Evolutionary conservation across 345 rosid species (phyloP).

Genomic region (Brassica juncea): DNA sequence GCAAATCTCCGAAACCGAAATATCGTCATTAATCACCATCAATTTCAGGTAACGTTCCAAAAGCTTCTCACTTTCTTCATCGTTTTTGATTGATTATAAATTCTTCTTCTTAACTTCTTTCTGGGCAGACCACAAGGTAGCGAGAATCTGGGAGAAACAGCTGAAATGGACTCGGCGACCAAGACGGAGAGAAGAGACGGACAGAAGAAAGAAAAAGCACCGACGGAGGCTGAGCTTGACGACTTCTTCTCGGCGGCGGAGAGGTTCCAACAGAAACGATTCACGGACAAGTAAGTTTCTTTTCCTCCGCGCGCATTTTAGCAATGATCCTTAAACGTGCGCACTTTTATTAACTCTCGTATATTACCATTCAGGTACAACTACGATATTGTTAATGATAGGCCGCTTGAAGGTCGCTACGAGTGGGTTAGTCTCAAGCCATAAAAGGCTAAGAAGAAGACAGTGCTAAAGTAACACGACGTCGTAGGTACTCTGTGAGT

Average conservation of each 20-base stretch:
- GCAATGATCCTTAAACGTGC: not conserved
- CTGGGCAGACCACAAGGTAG: constrained; percentile 9
- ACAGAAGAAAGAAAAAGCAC: constrained; percentile 6
- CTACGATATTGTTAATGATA: constrained; percentile 61
- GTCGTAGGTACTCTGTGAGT: not conserved
- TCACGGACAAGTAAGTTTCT: constrained; percentile 51
- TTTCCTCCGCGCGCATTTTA: not conserved
- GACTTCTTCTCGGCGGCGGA: constrained; percentile 50
- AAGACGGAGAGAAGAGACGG: constrained; percentile 14
- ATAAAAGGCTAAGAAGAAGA: not conserved
- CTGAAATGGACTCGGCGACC: constrained; percentile 35
- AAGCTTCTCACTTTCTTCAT: not conserved
- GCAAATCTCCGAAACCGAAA: constrained; percentile 35
- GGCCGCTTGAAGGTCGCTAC: constrained; percentile 54
- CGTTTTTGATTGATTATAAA: not conserved
- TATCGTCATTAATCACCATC: constrained; percentile 29
- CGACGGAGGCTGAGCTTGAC: constrained; percentile 51
- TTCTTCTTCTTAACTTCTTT: not conserved
- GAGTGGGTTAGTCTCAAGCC: not conserved
- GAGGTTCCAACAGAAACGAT: constrained; percentile 47
- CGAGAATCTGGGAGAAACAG: constrained; percentile 29
- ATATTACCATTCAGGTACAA: constrained; percentile 58
- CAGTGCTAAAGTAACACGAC: not conserved
- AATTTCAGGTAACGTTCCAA: constrained; percentile 28
- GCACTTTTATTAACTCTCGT: not conserved